Conservation (phyloP, 768 basidiomycete genomes). For the Paxillus ammoniavirescens region DNA sequence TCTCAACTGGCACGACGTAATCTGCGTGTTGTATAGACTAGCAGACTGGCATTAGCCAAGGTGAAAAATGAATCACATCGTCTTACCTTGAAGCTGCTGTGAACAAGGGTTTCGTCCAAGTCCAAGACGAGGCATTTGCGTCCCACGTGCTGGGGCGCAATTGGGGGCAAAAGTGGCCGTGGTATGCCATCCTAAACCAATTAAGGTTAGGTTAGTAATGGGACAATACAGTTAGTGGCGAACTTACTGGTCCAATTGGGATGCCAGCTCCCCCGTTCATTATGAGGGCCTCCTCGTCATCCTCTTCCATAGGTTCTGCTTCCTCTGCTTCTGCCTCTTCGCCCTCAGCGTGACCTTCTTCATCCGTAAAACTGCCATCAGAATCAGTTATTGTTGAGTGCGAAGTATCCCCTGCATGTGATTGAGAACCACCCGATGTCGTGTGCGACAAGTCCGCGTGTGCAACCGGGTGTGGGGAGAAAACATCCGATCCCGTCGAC, state of each 20-base stretch:
- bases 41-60: constrained; percentile 11
- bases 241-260: constrained; percentile 84
- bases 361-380: constrained; percentile 49
- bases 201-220: constrained; percentile 4
- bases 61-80: constrained; percentile 9
- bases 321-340: constrained; percentile 66
- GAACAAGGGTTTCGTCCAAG: constrained; percentile 94
- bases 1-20: constrained; percentile 98
- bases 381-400: constrained; percentile 33
- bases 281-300: constrained; percentile 89
- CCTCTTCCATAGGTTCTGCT: constrained; percentile 63
- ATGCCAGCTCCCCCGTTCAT: constrained; percentile 93
- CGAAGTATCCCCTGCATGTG: constrained; percentile 29
- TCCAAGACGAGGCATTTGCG: constrained; percentile 96
- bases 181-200: constrained; percentile 74
- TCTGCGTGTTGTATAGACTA: constrained; percentile 94
- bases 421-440: constrained; percentile 22
- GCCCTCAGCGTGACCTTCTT: constrained; percentile 66
- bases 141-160: constrained; percentile 77
- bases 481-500: constrained; percentile 53
- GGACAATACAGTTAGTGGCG: not conserved
- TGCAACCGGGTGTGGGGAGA: constrained; percentile 26
- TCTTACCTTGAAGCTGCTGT: constrained; percentile 94
- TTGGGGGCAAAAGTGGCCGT: constrained; percentile 82
- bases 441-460: constrained; percentile 25